Evolutionary conservation across 352 stramenopile genomes (phyloP).

Genomic region (Globisporangium spinosum): DNA sequence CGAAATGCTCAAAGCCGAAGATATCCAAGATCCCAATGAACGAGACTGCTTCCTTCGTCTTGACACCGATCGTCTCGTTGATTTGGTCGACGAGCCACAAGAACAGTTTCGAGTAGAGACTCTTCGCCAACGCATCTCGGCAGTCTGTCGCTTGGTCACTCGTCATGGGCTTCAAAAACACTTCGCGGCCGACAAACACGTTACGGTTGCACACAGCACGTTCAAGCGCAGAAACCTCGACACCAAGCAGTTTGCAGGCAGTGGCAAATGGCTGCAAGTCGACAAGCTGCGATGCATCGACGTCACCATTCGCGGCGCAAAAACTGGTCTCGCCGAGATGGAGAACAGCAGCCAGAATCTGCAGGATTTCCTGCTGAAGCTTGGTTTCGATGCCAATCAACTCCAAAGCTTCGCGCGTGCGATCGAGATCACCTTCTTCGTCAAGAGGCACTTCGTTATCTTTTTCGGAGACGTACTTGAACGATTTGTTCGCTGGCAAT

Average conservation of each 20-base stretch:
- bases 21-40: slow-evolving; percentile 97
- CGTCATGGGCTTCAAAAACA: slow-evolving; percentile 82
- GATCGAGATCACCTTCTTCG: slow-evolving; percentile 54
- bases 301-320: slow-evolving; percentile 60
- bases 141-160: slow-evolving; percentile 77
- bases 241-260: slow-evolving; percentile 55
- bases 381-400: slow-evolving; percentile 86
- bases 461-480: slow-evolving; percentile 64
- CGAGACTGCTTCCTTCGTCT: slow-evolving; percentile 36
- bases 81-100: slow-evolving; percentile 94
- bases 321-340: slow-evolving; percentile 92
- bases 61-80: slow-evolving; percentile 88
- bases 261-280: slow-evolving; percentile 54
- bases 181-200: slow-evolving; percentile 78
- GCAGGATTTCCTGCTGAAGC: slow-evolving; percentile 83
- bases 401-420: slow-evolving; percentile 82
- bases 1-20: slow-evolving; percentile 99
- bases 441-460: slow-evolving; percentile 37
- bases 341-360: slow-evolving; percentile 87
- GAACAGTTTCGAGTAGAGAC: slow-evolving; percentile 94
- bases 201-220: slow-evolving; percentile 75
- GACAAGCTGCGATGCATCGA: slow-evolving; percentile 68
- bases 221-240: slow-evolving; percentile 54
- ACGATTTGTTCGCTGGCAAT: slow-evolving; percentile 36
- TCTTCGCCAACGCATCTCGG: slow-evolving; percentile 94